Percentiles rank a stretch among this genome's conserved stretches.
phyloP scores from a whole-genome alignment of 192 early-diverging fungal species.

The Entophlyctis helioformis region DNA sequence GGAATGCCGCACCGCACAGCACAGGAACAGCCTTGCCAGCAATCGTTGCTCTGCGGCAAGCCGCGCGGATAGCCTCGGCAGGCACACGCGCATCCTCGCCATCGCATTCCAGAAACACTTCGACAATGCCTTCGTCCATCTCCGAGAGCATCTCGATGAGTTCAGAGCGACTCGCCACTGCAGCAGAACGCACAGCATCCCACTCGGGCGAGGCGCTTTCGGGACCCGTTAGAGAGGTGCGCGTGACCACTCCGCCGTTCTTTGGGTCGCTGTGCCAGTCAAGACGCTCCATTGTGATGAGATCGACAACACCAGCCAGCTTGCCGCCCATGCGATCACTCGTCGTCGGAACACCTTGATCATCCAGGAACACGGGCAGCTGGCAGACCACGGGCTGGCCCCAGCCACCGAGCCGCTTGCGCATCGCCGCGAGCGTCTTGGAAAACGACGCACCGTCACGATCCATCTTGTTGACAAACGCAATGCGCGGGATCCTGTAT shows the following conservation, averaged over 20 bases:
- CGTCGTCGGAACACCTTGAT: conserved; percentile 1
- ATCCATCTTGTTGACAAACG: conserved; percentile 97
- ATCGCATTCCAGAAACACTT: conserved; percentile 63
- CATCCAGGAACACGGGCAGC: conserved; percentile 48
- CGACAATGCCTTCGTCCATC: conserved; percentile 72
- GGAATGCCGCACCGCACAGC: conserved; percentile 75
- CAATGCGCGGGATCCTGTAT: conserved; percentile 66
- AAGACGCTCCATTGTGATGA: conserved; percentile 58
- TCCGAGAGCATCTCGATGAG: conserved; percentile 77
- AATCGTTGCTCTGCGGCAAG: conserved; percentile 63
- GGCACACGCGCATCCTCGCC: conserved; percentile 63
- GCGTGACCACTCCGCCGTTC: conserved; percentile 24
- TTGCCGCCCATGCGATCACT: conserved; percentile 10
- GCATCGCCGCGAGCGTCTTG: conserved; percentile 31
- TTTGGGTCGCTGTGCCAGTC: conserved; percentile 40
- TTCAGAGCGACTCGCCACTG: conserved; percentile 42
- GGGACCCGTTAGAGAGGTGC: conserved; percentile 1
- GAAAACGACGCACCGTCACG: conserved; percentile 61
- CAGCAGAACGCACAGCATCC: no score
- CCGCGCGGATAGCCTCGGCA: conserved; percentile 40
- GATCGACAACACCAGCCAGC: conserved; percentile 58
- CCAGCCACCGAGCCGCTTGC: conserved; percentile 23
- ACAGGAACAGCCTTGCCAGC: conserved; percentile 66
- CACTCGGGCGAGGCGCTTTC: conserved; percentile 6
- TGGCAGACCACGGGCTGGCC: conserved; percentile 60